Base-by-base conservation (phyloP, 306 rosid species). In the Medicago lupulina region DNA sequence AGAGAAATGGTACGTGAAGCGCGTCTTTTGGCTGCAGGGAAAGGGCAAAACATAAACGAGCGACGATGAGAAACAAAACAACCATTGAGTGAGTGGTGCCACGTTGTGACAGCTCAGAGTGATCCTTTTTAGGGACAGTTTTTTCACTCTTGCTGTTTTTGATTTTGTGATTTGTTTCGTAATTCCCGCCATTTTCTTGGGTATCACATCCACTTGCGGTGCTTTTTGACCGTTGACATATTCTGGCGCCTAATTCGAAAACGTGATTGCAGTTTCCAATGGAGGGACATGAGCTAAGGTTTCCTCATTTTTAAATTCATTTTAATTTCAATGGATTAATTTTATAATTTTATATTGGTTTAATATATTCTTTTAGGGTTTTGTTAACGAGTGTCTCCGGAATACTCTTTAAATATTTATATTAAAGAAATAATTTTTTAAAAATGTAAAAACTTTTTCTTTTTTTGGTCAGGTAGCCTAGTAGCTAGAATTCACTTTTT, bases 191-290 rank as follows among this genome's bases (percentile, higher is more conserved):
- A 13, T 54, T 75, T 55, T 55, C 51, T 47, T 67, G 12, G 36
- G 70, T 7, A 4, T 55, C 40, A 34, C 67, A 43, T 23, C 13
- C 2, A 8, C 14, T 14, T 46, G 49, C 3, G 51, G 0, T 10
- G 6, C 84, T 81, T 86, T 90, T 88, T 88, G 89, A 88, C 90
- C 84, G 83, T 78, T 82, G 15, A 9, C 34, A 7, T 16, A 2
- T 2, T 47, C 2, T 57, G 89, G 90, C 92, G 91, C 85, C 76
- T 76, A 83, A 61, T 82, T 88, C 87, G 76, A 85, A 80, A 72
- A 46, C 39, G 4, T 5, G 6, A 4, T 4, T 28, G 8, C 66
- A 6, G 2, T 13, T 60, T 28, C 40, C 66, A 28, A 60, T 14
- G 5, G 3, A 57, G n/a, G 21, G 21, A 57, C n/a, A 10, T 4